A percentile compares a stretch with the other conserved stretches of the same genome.
phyloP scores from a whole-genome alignment of 2,329 filamentous ascomycete genomes.

The Balansia obtecta region DNA sequence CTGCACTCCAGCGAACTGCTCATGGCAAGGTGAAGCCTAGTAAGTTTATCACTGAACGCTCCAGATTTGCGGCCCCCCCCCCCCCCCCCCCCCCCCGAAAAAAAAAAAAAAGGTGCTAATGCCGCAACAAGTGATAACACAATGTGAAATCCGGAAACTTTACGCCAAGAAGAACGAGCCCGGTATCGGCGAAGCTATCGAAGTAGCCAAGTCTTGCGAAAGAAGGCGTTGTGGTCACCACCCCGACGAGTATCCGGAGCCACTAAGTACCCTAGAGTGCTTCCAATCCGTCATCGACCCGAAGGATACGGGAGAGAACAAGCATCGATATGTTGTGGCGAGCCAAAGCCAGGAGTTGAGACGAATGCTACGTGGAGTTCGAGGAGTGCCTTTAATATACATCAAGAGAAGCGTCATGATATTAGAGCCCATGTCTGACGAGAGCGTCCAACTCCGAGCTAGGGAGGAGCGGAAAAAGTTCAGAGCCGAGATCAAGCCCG shows the following conservation, averaged over 20 bases:
- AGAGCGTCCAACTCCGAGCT: conserved; percentile 49
- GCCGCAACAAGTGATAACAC: conserved; percentile 54
- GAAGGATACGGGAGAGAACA: conserved; percentile 58
- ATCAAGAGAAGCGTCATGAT: conserved; percentile 67
- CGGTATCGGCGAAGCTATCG: conserved; percentile 48
- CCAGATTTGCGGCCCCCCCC: background rate
- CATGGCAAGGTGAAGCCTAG: conserved; percentile 77
- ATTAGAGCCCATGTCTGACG: conserved; percentile 58
- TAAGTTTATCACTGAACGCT: conserved; percentile 27
- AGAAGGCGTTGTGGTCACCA: conserved; percentile 69
- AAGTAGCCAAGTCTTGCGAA: conserved; percentile 63
- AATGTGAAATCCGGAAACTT: conserved; percentile 69
- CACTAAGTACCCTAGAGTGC: conserved; percentile 58
- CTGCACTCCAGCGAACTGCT: conserved; percentile 66
- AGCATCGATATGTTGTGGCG: conserved; percentile 68
- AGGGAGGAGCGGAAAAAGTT: conserved; percentile 66
- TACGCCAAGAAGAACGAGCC: conserved; percentile 50
- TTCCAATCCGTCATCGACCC: conserved; percentile 65
- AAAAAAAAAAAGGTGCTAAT: conserved; percentile 15
- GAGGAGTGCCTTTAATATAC: conserved; percentile 66
- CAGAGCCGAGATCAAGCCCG: conserved; percentile 50
- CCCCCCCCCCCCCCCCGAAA: too few relatives aligned
- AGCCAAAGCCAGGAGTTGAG: conserved; percentile 57
- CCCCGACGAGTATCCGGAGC: conserved; percentile 56
- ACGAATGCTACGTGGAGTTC: conserved; percentile 49